Base-by-base conservation (phyloP, 2,329 filamentous ascomycete genomes). In the Colletotrichum agaves region DNA sequence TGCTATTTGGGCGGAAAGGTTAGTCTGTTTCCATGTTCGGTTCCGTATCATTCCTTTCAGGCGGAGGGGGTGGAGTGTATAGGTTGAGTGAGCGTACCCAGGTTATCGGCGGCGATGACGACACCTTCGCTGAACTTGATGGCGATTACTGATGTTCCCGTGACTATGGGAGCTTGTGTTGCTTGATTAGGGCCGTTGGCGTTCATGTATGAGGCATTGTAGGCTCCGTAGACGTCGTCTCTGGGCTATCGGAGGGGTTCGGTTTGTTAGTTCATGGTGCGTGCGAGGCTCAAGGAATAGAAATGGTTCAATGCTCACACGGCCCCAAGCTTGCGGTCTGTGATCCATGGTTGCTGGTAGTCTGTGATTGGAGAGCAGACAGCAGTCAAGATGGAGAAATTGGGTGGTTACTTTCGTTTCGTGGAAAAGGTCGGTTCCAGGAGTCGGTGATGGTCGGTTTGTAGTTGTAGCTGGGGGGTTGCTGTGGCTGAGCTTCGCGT, bases 71-170 rank as follows among this genome's bases (percentile, higher is more conserved):
- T 49, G 50, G 47, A 7, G 27, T 27, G 2, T 15, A n/a, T n/a
- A 33, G 41, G 31, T 21, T 35, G 41, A 5, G 46, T 27, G 15
- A 49, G 47, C 85, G 63, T 85, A 97, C 94, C 94, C 72, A 99
- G 84, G 84, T 98, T 99, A 82, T 99, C 96, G 75, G 96, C 93
- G 59, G 95, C 96, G 79, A 99, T 95, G 75, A 97, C 94, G 71
- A 99, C 94, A 77, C 96, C 96, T 73, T 94, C 93, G 77, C 94
- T 95, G 87, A 94, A 99, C 85, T 98, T 98, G 79, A 98, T 87
- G 71, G 91, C 96, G 64, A 99, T 82, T 71, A 99, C 96, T 60
- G 96, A 98, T 56, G 96, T 98, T 77, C 96, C 96, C 59, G 96
- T 99, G 70, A 99, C 96, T 73, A 97, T 91, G 75, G 96, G 96